phyloP scores from a whole-genome alignment of 495 filamentous ascomycete genomes.

The Penicillium ochrochloron region DNA sequence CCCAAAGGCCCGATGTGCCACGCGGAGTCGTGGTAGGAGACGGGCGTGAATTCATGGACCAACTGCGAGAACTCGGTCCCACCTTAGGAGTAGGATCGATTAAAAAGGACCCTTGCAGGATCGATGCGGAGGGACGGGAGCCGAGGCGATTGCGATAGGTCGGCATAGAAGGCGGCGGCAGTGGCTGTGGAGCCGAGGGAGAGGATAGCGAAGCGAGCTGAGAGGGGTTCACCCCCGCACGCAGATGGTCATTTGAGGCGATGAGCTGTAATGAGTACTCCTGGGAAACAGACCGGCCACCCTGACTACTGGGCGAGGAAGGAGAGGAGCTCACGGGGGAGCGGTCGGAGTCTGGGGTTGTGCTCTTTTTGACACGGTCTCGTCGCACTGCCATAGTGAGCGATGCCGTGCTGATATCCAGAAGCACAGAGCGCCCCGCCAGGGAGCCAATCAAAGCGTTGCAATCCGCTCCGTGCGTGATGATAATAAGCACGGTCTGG shows the following conservation, averaged over 20 bases:
- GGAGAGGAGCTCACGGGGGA: conserved; percentile 3
- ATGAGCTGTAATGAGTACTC: conserved; percentile 77
- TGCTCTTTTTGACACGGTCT: conserved; percentile 38
- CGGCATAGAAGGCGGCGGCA: conserved; percentile 29
- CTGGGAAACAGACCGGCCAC: conserved; percentile 50
- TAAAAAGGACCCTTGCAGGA: conserved; percentile 32
- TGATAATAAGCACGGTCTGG: conserved; percentile 84
- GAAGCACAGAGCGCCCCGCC: conserved; percentile 83
- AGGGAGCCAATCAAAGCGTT: conserved; percentile 93
- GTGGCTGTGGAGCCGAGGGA: conserved; percentile 31
- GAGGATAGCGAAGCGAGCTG: conserved; percentile 36
- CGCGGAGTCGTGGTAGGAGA: conserved; percentile 26
- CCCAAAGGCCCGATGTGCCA: conserved; percentile 41
- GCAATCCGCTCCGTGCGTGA: conserved; percentile 97
- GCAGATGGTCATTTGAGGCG: conserved; percentile 81
- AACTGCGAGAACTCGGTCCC: conserved; percentile 30
- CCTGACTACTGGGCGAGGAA: conserved; percentile 5
- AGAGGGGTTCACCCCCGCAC: conserved; percentile 51
- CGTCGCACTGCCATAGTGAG: conserved; percentile 86
- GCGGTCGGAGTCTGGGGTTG: conserved; percentile 27
- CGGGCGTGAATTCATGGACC: conserved; percentile 31
- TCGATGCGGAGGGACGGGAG: conserved; percentile 28
- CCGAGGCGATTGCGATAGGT: conserved; percentile 39
- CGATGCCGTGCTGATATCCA: conserved; percentile 88
- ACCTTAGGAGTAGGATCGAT: conserved; percentile 31